Base-by-base conservation (phyloP, 495 filamentous ascomycete species). In the Aspergillus diversus region DNA sequence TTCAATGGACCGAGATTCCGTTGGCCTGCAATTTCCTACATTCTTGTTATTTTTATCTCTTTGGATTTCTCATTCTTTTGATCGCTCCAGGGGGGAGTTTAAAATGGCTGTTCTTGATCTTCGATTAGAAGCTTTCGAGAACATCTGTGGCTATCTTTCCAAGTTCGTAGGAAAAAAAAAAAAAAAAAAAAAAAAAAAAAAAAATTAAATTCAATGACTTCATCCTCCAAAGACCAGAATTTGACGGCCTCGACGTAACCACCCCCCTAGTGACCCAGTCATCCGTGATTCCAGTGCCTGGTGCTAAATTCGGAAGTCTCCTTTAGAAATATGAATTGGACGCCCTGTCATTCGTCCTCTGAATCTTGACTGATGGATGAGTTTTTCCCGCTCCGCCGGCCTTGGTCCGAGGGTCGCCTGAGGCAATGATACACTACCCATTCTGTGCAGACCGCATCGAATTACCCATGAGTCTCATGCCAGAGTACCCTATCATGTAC, bases 331-430 rank as follows among this genome's bases (percentile, higher is more conserved):
- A 13, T 34, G 42, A 48, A 49, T 48, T 61, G 51, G 50, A 32
- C 46, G 57, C 31, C 5, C 42, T 57, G 48, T 47, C 49, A 67
- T 67, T 67, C 59, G 65, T 57, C 57, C 48, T 51, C 37, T 52
- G 33, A 55, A 55, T 57, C 42, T 59, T 42, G 57, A 17, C 47
- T 11, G 7, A n/a, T 11, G 47, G 58, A 37, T 32, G n/a, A 51
- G 35, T 46, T 65, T 67, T 60, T 56, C 35, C 60, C 57, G 53
- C 57, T 59, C 58, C 48, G 39, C 61, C 61, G 61, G 51, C 33
- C 39, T 42, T 61, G 47, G 33, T 55, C 55, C 59, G 51, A 43
- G 37, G 13, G 35, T 56, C n/a, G 32, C 57, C 49, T 51, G 35
- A 37, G 16, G n/a, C 21, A 27, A 27, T 27, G 21, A 27, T 27